Evolutionary conservation across 2,329 filamentous ascomycete genomes (phyloP).

Genomic region (Berkeleyomyces rouxiae): DNA sequence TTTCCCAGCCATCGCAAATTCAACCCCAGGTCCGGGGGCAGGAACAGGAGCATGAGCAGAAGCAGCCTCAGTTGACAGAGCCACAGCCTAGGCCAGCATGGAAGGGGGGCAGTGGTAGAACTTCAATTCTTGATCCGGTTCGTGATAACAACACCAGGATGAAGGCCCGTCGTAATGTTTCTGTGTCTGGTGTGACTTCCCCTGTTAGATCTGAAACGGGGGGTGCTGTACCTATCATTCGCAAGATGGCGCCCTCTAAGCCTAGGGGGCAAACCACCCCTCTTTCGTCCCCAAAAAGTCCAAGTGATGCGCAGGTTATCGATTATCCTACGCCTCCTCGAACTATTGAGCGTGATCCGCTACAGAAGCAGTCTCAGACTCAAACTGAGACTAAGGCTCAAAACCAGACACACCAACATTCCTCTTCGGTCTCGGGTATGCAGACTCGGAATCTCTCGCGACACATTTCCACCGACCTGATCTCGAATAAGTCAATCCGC

Average conservation of each 20-base stretch:
- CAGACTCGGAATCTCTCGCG: constrained; percentile 5
- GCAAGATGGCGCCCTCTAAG: constrained; percentile 11
- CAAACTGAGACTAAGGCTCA: constrained; percentile 13
- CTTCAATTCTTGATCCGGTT: constrained; percentile 45
- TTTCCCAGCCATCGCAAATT: background rate
- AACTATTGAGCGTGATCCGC: constrained; percentile 9
- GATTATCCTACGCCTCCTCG: constrained; percentile 11
- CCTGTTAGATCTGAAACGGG: constrained; percentile 7
- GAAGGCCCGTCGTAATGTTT: constrained; percentile 8
- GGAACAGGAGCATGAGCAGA: background rate
- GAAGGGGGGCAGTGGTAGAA: constrained; percentile 57
- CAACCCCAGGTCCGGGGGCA: background rate
- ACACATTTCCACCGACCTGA: constrained; percentile 1
- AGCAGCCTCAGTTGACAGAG: background rate
- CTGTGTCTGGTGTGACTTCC: constrained; percentile 6
- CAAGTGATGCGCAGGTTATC: background rate
- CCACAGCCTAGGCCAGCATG: constrained; percentile 39
- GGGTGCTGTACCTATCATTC: constrained; percentile 7
- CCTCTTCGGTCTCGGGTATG: background rate
- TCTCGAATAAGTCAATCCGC: constrained; percentile 24
- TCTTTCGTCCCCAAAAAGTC: constrained; percentile 5
- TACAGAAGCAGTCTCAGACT: constrained; percentile 16
- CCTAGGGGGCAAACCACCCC: background rate
- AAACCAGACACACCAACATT: background rate
- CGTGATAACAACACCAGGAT: constrained; percentile 29